Conservation (phyloP, 1,139 yeast genomes). For the Taphrina confusa region DNA sequence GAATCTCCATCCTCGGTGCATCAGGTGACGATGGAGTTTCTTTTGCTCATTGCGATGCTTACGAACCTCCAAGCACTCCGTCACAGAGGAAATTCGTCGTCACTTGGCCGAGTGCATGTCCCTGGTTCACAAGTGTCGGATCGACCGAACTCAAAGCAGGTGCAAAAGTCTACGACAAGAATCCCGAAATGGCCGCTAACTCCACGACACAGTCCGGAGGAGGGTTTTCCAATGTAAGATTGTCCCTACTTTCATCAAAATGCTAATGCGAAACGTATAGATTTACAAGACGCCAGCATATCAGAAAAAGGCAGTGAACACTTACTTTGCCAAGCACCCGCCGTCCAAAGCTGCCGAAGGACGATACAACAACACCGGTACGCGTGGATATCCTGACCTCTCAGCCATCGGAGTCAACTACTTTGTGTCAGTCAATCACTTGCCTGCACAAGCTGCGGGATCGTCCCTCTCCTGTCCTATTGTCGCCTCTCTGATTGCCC, state of each 20-base stretch:
- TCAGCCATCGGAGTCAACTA: slow-evolving; percentile 23
- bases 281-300: slow-evolving; percentile 5
- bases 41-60: neutral
- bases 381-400: slow-evolving; percentile 21
- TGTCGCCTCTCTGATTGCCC: slow-evolving; percentile 7
- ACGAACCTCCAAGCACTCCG: slow-evolving; percentile 8
- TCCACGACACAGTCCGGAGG: slow-evolving; percentile 19
- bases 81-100: slow-evolving; percentile 5
- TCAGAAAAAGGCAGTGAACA: slow-evolving; percentile 2
- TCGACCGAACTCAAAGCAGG: slow-evolving; percentile 9
- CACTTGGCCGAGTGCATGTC: slow-evolving; percentile 15
- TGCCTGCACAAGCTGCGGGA: neutral
- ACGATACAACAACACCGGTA: neutral
- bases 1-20: neutral
- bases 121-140: slow-evolving; percentile 24
- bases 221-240: slow-evolving; percentile 16
- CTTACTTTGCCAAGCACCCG: neutral
- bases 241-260: no score
- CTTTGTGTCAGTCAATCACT: slow-evolving; percentile 1
- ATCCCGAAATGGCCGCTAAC: neutral
- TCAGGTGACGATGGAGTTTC: slow-evolving; percentile 7
- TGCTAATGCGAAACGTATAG: no score
- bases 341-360: slow-evolving; percentile 7
- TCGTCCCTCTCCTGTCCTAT: slow-evolving; percentile 17
- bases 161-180: neutral